Conservation (phyloP, 2,329 filamentous ascomycete species). For the Alternaria conjuncta region DNA sequence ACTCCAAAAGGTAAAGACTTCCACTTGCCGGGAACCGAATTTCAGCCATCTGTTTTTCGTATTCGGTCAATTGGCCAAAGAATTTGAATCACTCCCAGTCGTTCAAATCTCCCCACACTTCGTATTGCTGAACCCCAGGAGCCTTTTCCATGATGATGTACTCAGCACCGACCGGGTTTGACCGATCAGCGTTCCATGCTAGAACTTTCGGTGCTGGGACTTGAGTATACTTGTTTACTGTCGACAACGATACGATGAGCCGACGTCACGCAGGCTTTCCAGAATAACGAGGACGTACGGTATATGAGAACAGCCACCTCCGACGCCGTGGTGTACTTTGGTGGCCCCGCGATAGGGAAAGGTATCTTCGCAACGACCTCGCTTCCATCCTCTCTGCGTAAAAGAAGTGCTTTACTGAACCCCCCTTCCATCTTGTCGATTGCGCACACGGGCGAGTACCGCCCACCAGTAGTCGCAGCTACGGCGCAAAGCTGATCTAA, state of each 20-base stretch:
- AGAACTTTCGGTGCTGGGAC: conserved; percentile 38
- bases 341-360: conserved; percentile 38
- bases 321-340: conserved; percentile 43
- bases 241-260: conserved; percentile 3
- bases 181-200: conserved; percentile 31
- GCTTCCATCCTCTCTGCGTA: conserved; percentile 26
- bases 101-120: conserved; percentile 39
- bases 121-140: conserved; percentile 33
- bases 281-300: conserved; percentile 20
- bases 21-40: conserved; percentile 36
- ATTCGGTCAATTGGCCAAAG: conserved; percentile 31
- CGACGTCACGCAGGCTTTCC: neutral
- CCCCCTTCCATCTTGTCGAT: conserved; percentile 46
- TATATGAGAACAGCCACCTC: conserved; percentile 46
- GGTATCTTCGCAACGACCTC: conserved; percentile 29
- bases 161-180: conserved; percentile 42
- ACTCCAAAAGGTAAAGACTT: conserved; percentile 40
- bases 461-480: conserved; percentile 22
- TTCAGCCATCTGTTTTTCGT: conserved; percentile 32
- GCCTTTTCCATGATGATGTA: conserved; percentile 48
- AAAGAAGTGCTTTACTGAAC: conserved; percentile 41
- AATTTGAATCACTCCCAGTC: conserved; percentile 29
- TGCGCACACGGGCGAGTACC: conserved; percentile 27
- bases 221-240: conserved; percentile 19
- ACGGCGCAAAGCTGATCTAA: conserved; percentile 36